Evolutionary conservation across 257 asterid species (phyloP), one percentile per base, ranked within the genome.

Genomic region (Echium plantagineum): DNA sequence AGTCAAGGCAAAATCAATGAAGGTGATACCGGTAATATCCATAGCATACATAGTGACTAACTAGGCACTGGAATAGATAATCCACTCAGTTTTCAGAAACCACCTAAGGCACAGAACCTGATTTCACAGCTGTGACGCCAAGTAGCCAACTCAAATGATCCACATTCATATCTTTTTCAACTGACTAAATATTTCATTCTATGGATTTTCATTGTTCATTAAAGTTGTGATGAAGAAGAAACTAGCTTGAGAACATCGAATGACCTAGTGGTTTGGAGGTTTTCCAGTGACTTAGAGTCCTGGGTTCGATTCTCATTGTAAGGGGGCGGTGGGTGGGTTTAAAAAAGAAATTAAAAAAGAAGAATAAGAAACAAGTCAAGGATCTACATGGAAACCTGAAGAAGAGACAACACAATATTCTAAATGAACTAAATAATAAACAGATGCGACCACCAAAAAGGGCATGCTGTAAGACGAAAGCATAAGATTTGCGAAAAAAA

Each of bases 1-100:
- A 56, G 80, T 90, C 69, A 87, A 78, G 83, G 81, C 69, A 80
- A 82, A 9, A 42, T 69, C 69, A 69, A 42, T 10, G 17, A 42
- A 0, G 1, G 49, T 42, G 49, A 42, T 7, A 42, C 49, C 22
- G 19, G 53, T 5, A 42, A 54, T 48, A 15, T 17, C 30, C 19
- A 35, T 21, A 15, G 24, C 51, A 52, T 20, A 17, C 35, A n/a
- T 9, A 49, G 5, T 13, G 49, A 42, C 49, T 42, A 42, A 42
- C 12, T 42, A 13, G 16, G 49, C 49, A 42, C 3, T 10, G 12
- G 49, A 42, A 42, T 12, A 42, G 1, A 42, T 10, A 16, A 42
- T 42, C 4, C 49, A 42, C 49, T 42, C 17, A 3, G 17, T 42
- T 42, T 42, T 13, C 16, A 42, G 49, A 42, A 42, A 12, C 49